Evolutionary conservation across 2,329 filamentous ascomycete species (phyloP).

Genomic region (Fusarium tupiense): DNA sequence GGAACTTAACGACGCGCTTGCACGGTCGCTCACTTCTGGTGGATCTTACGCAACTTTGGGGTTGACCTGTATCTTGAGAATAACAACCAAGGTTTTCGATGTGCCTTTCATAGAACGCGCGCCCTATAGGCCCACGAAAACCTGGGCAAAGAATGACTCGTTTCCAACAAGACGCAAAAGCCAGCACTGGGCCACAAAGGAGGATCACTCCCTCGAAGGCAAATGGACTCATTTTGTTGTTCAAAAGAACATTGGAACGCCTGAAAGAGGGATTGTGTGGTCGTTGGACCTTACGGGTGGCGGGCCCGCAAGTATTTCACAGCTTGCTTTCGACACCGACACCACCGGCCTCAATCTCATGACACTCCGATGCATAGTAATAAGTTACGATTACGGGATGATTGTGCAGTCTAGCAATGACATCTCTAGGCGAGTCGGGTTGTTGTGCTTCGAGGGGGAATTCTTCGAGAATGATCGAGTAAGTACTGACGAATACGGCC

Average conservation of each 20-base stretch:
- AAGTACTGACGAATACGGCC: fast-evolving
- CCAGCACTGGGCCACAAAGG: neutral
- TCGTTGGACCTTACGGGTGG: neutral
- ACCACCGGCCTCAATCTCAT: neutral
- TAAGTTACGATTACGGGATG: fast-evolving
- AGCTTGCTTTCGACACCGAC: neutral
- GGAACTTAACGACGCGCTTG: fast-evolving
- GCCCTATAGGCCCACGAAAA: neutral
- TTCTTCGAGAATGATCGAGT: neutral
- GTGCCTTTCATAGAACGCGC: neutral
- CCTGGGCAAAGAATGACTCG: neutral
- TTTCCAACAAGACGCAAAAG: neutral
- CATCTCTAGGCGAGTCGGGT: neutral
- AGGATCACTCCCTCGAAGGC: fast-evolving
- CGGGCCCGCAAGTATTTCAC: fast-evolving
- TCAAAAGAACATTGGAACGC: neutral
- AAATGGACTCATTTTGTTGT: neutral
- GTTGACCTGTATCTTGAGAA: neutral
- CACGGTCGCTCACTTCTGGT: neutral
- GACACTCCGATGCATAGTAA: neutral
- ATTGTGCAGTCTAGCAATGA: neutral
- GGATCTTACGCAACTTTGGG: fast-evolving
- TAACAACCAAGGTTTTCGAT: neutral
- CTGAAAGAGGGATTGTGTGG: neutral
- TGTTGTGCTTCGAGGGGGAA: neutral